Base-by-base conservation (phyloP, 164 flowering plant species). In the Chimonanthus salicifolius region DNA sequence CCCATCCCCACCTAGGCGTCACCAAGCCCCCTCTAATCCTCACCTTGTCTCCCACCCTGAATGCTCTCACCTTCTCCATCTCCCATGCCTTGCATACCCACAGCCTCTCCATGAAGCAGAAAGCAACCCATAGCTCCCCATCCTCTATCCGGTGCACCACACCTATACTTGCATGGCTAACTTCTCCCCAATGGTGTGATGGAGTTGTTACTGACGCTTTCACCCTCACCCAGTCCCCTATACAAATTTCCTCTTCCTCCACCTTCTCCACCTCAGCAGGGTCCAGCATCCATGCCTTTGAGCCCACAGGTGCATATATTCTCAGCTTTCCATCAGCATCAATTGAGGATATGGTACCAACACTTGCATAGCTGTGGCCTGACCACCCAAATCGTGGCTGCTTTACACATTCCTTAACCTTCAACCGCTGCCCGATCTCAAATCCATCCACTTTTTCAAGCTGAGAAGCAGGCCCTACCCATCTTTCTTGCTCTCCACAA, bases 351-450 rank as follows among this genome's bases (percentile, higher is more conserved):
- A 93, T 87, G 45, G 87, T 88, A 33, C 97, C 98, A 44, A 93
- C 71, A 69, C 94, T 93, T 0, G 78, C 76, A 80, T 91, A 93
- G 79, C 80, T 86, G 75, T 90, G 94, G 47, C 97, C 98, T 2
- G 97, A 88, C 99, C 99, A 95, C 20, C 99, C 99, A 74, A 95
- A 95, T 71, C 97, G 82, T 4, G 98, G 99, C 76, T 93, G 99
- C 84, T 83, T 89, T 74, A 95, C 94, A 7, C 78, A 70, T 47
- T 65, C 68, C 76, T 84, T 90, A 9, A 95, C 98, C 77, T 78
- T 84, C 16, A 95, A 92, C 63, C 78, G 87, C 74, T 88, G 91
- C 50, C 98, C 98, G 69, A 92, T 82, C 20, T 75, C 16, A 48
- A 90, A 87, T 58, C 66, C 79, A 3, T 87, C 77, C 5, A 81